Evolutionary conservation across 2,329 filamentous ascomycete species (phyloP).

Genomic region (Cephalotrichum gorgonifer): DNA sequence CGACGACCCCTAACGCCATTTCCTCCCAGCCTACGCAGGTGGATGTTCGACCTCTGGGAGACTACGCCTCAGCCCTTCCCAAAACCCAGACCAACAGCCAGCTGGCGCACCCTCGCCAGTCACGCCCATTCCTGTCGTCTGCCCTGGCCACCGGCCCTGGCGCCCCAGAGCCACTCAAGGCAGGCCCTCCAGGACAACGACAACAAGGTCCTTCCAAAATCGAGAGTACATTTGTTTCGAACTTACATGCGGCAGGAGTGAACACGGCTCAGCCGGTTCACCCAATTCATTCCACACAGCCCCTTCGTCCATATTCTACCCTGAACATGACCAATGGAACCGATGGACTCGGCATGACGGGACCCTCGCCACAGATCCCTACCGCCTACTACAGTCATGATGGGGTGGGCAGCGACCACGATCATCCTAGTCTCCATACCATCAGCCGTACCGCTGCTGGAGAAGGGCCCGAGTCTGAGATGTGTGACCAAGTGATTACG

Average conservation of each 20-base stretch:
- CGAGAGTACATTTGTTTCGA: not conserved
- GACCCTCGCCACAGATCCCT: not conserved
- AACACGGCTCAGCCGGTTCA: not conserved
- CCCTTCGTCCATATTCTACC: not conserved
- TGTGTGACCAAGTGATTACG: not conserved
- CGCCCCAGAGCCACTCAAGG: conserved; percentile 5
- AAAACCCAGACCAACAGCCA: not conserved
- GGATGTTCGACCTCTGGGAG: not conserved
- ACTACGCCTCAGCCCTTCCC: not conserved
- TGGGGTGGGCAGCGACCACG: not conserved
- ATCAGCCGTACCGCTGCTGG: not conserved
- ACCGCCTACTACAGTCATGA: not conserved
- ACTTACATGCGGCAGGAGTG: not conserved
- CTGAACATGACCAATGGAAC: not conserved
- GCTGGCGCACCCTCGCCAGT: not conserved
- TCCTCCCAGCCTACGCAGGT: not conserved
- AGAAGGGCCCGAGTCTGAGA: not conserved
- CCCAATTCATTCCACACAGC: not conserved
- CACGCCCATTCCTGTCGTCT: not conserved
- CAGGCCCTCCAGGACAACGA: conserved; percentile 5
- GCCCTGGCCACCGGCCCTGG: not conserved
- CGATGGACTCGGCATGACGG: not conserved
- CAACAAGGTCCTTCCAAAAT: not conserved
- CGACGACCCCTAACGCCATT: not conserved
- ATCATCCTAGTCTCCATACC: not conserved